Evolutionary conservation across 208 protist species (phyloP).

Genomic region (Wallacemonas collosoma): DNA sequence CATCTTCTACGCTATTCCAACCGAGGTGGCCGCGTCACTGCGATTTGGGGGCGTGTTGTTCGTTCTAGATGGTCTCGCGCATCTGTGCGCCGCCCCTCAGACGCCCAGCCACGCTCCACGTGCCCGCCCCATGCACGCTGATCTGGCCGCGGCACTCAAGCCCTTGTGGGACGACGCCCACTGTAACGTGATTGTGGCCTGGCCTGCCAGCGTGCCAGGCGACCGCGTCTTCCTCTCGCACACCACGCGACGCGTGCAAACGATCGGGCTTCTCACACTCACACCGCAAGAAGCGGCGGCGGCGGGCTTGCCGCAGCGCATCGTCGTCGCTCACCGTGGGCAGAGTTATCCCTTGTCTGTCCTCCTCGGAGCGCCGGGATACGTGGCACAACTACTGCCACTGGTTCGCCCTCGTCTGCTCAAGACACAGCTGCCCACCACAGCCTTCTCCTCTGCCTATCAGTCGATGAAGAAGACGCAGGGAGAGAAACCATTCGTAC

Average conservation of each 20-base stretch:
- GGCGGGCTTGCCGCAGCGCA: slow-evolving; percentile 26
- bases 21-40: slow-evolving; percentile 53
- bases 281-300: neutral
- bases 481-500: slow-evolving; percentile 13
- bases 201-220: slow-evolving; percentile 27
- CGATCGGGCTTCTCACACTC: slow-evolving; percentile 25
- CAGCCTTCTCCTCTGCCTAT: slow-evolving; percentile 30
- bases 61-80: slow-evolving; percentile 50
- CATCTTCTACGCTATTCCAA: slow-evolving; percentile 51
- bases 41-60: slow-evolving; percentile 64
- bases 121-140: slow-evolving; percentile 27
- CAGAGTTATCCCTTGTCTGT: slow-evolving; percentile 40
- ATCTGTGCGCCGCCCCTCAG: neutral
- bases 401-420: slow-evolving; percentile 28
- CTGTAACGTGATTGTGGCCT: slow-evolving; percentile 34
- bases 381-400: slow-evolving; percentile 40
- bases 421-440: slow-evolving; percentile 24
- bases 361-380: slow-evolving; percentile 73
- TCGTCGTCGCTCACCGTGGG: slow-evolving; percentile 27
- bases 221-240: slow-evolving; percentile 28
- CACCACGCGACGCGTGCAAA: slow-evolving; percentile 31
- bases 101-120: neutral
- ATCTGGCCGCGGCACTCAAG: slow-evolving; percentile 51
- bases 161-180: slow-evolving; percentile 29
- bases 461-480: slow-evolving; percentile 25